Percentiles rank a stretch among this genome's conserved stretches.
These are phyloP conservation scores for Geosmithia putterillii DNA, from an alignment of 2,329 filamentous ascomycete species.

Conservation along the genomic window DNA sequence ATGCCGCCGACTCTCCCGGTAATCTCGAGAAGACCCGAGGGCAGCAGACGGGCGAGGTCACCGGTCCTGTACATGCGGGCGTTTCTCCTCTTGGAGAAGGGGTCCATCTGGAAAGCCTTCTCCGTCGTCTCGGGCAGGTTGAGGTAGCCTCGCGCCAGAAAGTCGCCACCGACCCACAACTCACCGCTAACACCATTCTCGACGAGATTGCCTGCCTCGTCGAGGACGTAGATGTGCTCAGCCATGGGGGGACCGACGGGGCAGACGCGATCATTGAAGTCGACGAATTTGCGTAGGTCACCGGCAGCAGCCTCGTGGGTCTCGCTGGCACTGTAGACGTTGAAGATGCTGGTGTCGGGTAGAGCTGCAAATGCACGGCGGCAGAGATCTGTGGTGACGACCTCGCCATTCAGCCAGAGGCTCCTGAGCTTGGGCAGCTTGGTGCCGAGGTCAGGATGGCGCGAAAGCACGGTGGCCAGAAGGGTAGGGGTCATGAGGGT, in stretches of 20 bases:
- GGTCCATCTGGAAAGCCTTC: slow-evolving; percentile 56
- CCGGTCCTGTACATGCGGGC: slow-evolving; percentile 66
- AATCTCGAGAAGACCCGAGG: slow-evolving; percentile 60
- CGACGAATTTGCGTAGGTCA: slow-evolving; percentile 56
- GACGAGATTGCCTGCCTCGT: slow-evolving; percentile 55
- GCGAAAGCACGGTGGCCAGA: slow-evolving; percentile 59
- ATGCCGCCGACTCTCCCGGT: slow-evolving; percentile 65
- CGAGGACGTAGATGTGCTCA: slow-evolving; percentile 58
- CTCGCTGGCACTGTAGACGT: slow-evolving; percentile 74
- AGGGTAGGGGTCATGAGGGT: slow-evolving; percentile 77
- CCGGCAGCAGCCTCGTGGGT: slow-evolving; percentile 72
- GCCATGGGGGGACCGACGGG: slow-evolving; percentile 61
- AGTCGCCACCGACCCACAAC: slow-evolving; percentile 60
- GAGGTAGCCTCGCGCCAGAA: slow-evolving; percentile 66
- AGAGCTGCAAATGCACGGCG: slow-evolving; percentile 55
- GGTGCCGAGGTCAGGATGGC: slow-evolving; percentile 52
- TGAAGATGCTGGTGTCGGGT: slow-evolving; percentile 58
- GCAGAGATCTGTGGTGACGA: slow-evolving; percentile 67
- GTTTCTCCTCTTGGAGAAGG: slow-evolving; percentile 45
- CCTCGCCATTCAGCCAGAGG: slow-evolving; percentile 73
- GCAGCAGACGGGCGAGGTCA: slow-evolving; percentile 54
- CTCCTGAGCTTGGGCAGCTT: slow-evolving; percentile 55
- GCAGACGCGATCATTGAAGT: slow-evolving; percentile 52
- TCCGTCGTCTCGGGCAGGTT: slow-evolving; percentile 70
- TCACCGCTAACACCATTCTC: slow-evolving; percentile 54